Base-by-base conservation (phyloP, 2,329 filamentous ascomycete species). In the Diaporthe citri region DNA sequence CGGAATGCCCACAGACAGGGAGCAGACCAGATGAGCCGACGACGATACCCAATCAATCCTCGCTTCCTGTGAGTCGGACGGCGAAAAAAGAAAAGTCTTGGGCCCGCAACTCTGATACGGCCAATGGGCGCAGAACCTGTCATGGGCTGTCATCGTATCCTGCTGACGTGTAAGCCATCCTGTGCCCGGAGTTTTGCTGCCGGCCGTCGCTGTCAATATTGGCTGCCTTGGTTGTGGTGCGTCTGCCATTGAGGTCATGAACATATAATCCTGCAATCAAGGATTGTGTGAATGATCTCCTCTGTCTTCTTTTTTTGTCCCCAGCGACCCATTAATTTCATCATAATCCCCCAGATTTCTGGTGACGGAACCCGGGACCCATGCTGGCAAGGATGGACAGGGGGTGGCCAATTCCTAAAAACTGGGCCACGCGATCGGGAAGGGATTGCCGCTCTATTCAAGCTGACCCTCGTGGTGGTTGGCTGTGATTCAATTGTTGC, bases 341-440 rank as follows among this genome's bases (percentile, higher is more conserved):
- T 75, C 74, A 75, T 73, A 46, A 41, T 41, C 31, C 64, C 74
- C 71, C 64, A 62, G 72, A 39, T 51, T 56, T 74, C n/a, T 57
- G 31, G 13, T 60, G 9, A 56, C 66, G 67, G 36, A 41, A 55
- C n/a, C 34, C 34, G 8, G 52, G 46, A n/a, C 15, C 43, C 60
- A 48, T 55, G 59, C 55, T 55, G 57, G 70, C 25, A 64, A 51
- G 57, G 75, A 75, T 76, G 57, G 46, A 57, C 75, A 76, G 75
- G 75, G 69, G 75, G 75, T 76, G 75, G 75, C 75, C 71, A 76
- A 71, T 76, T 60, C 34, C 41, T 67, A 48, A 73, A 76, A 75
- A 60, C 34, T 20, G 67, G 72, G 67, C 52, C 60, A 43, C 22
- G 6, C 28, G 31, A 56, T 36, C 43, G 25, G 69, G 59, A 55